Conservation (phyloP, 164 flowering plant species). For the Protea cynaroides region DNA sequence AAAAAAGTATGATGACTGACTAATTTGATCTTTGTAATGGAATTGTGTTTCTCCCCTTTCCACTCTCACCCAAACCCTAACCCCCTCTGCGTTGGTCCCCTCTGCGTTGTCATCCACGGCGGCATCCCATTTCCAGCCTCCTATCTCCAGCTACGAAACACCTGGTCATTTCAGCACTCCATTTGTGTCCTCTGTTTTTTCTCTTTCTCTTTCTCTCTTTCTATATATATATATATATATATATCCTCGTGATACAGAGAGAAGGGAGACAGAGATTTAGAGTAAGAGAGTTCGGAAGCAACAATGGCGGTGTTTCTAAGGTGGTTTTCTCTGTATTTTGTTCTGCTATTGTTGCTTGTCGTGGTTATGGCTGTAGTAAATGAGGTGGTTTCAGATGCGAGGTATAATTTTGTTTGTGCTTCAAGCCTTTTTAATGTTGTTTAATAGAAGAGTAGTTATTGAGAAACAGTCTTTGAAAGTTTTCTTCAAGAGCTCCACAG, state of each 20-base stretch:
- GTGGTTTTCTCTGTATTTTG: constrained; percentile 14
- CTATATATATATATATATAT: no score
- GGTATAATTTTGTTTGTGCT: constrained; percentile 21
- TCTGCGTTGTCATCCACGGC: no score
- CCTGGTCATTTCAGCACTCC: constrained; percentile 19
- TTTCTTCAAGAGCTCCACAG: background rate
- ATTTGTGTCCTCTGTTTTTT: background rate
- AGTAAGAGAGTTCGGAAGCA: constrained; percentile 13
- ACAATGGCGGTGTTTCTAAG: constrained; percentile 28
- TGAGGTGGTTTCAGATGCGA: constrained; percentile 14
- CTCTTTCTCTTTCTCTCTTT: background rate
- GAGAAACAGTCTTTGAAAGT: background rate
- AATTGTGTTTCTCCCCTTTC: no score
- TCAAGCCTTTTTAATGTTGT: no score
- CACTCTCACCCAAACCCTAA: no score
- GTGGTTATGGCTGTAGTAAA: constrained; percentile 21
- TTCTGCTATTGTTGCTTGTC: constrained; percentile 24
- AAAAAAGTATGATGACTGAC: no score
- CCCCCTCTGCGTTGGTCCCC: no score
- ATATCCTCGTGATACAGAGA: background rate
- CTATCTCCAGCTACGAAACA: no score
- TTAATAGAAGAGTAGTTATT: no score
- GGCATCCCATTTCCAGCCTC: no score
- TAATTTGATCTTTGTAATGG: no score
- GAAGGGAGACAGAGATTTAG: background rate